Evolutionary conservation across 257 asterid species (phyloP).

Genomic region (Plantago ovata): DNA sequence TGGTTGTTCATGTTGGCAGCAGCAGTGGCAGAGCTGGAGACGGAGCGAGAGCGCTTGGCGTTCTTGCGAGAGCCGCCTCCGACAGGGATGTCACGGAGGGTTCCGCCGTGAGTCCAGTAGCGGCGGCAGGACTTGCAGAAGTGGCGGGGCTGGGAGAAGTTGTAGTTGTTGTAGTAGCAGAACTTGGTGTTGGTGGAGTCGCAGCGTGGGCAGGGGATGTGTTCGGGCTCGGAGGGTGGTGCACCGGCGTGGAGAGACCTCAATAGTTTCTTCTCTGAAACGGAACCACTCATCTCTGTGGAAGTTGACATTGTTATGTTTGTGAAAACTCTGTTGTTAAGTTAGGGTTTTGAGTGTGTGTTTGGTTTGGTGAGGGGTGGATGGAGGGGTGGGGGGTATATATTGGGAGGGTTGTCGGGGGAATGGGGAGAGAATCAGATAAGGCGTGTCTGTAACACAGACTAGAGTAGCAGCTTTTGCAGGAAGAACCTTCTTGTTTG

Average conservation of each 20-base stretch:
- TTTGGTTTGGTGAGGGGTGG: background rate
- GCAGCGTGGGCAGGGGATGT: constrained; percentile 92
- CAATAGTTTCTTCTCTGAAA: constrained; percentile 22
- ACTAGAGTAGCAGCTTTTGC: constrained; percentile 55
- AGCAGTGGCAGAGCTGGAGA: constrained; percentile 8
- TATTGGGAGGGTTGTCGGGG: constrained; percentile 26
- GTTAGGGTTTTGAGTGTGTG: background rate
- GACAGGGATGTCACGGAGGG: constrained; percentile 86
- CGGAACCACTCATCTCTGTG: constrained; percentile 33
- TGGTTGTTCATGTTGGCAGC: background rate
- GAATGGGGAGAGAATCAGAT: constrained; percentile 22
- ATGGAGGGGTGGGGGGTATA: background rate
- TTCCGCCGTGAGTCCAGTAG: constrained; percentile 98
- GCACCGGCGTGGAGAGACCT: constrained; percentile 47
- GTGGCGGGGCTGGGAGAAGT: constrained; percentile 90
- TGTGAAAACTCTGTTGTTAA: background rate
- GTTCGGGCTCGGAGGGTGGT: constrained; percentile 82
- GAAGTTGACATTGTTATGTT: constrained; percentile 51
- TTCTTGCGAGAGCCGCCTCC: constrained; percentile 94
- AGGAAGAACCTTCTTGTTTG: constrained; percentile 32
- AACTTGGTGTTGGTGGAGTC: constrained; percentile 90
- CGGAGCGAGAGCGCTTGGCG: constrained; percentile 75
- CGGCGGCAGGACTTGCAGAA: constrained; percentile 97
- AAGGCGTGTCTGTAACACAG: constrained; percentile 36
- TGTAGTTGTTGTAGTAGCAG: constrained; percentile 96